Percentiles rank a stretch among this genome's conserved stretches.
Conservation (phyloP, 2,329 filamentous ascomycete genomes). For the Teratosphaeriaceae sp. region DNA sequence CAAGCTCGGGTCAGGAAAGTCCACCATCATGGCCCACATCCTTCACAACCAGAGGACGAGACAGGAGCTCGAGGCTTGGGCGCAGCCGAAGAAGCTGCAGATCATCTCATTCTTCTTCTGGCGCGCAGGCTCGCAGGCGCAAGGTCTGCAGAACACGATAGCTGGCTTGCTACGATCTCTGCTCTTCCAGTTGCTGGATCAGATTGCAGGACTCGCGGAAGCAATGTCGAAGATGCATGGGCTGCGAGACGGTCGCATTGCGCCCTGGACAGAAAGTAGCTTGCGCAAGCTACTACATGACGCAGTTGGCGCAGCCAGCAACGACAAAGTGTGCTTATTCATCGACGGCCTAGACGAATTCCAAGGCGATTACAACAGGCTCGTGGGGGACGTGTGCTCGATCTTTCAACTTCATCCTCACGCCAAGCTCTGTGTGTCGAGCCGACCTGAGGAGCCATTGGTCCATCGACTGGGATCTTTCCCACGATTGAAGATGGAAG, state of each 20-base stretch:
- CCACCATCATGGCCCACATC: constrained; percentile 2
- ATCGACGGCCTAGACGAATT: constrained; percentile 4
- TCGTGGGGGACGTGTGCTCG: not conserved
- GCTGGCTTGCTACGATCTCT: not conserved
- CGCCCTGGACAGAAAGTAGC: not conserved
- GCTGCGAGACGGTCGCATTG: not conserved
- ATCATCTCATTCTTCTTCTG: not conserved
- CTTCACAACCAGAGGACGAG: not conserved
- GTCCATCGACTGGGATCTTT: not conserved
- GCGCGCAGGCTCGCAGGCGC: not conserved
- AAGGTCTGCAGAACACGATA: not conserved
- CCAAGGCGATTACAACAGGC: not conserved
- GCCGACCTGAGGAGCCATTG: not conserved
- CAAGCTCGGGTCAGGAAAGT: constrained; percentile 4
- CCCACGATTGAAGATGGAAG: not conserved
- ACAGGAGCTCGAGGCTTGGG: not conserved
- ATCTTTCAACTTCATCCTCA: not conserved
- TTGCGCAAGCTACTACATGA: not conserved
- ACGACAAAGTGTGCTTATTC: not conserved
- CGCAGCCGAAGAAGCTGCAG: not conserved
- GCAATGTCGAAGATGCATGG: not conserved
- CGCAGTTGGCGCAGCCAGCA: not conserved
- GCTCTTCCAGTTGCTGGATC: not conserved
- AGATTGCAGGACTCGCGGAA: not conserved
- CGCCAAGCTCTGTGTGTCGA: constrained; percentile 3